Base-by-base conservation (phyloP, 441 rosid genomes). In the Corymbia calophylla region DNA sequence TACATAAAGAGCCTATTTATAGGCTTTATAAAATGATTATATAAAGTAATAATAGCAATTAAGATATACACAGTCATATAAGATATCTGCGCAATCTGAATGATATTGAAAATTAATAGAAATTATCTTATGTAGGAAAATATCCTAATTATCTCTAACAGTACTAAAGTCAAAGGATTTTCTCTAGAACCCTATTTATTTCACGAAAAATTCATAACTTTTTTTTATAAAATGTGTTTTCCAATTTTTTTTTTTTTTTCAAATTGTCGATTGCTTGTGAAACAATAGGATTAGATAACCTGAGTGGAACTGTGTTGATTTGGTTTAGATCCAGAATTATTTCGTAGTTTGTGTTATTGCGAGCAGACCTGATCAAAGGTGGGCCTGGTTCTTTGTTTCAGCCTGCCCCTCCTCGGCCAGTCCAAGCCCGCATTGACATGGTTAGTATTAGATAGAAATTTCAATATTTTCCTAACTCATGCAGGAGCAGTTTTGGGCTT, bases 361-460 rank as follows among this genome's bases (percentile, higher is more conserved):
- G 0, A 66, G 73, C 39, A 16, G 6, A 66, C 11, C 5, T 31
- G 5, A 31, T 66, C 1, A 0, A 31, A 39, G 73, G 12, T 23
- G 0, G 0, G 39, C 73, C 2, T 31, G 23, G 4, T 66, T 66
- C 39, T 31, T 16, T 66, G 1, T 66, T 66, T 31, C 39, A n/a
- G 32, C 68, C 2, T 1, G 9, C 29, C 47, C 4, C 44, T 32
- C 25, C 6, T 4, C 1, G 0, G 14, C 80, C 1, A 35, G 29
- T 21, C 82, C 82, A 10, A 39, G 17, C 49, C 15, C 1, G 8
- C 1, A 16, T 21, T 73, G 49, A 12, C 82, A 21, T 39, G 82
- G 49, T 73, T 6, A 73, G 44, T 14, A 0, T 39, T 21, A 1
- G 0, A 7, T 21, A 6, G 29, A 6, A 73, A 73, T 6, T 18